Conservation (phyloP, 2,329 filamentous ascomycete genomes). For the Aspergillus caelatus region DNA sequence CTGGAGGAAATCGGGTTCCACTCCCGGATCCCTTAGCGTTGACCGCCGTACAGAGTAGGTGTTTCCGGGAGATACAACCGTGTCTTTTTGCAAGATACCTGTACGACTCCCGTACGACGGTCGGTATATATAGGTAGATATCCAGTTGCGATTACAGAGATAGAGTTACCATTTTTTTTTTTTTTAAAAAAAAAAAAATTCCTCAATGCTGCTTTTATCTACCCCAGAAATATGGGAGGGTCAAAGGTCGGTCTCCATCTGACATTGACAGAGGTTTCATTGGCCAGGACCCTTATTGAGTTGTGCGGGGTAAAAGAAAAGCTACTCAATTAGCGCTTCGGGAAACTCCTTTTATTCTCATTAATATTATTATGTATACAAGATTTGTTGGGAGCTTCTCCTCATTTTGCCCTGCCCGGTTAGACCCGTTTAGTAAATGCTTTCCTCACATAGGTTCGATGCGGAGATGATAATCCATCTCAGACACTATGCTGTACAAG, state of each 20-base stretch:
- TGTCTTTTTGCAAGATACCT: not conserved
- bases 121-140: not conserved
- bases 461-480: not conserved
- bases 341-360: not conserved
- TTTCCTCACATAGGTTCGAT: not conserved
- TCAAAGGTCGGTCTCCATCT: constrained; percentile 1
- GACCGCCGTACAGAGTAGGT: not conserved
- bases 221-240: not conserved
- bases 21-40: not conserved
- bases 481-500: not conserved
- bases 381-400: not conserved
- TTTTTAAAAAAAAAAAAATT: too few species aligned
- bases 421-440: not conserved
- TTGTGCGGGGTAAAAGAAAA: constrained; percentile 10
- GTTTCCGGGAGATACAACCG: not conserved
- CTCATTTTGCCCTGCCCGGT: not conserved
- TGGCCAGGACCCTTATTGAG: constrained; percentile 6
- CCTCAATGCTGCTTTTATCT: not conserved
- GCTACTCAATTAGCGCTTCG: not conserved
- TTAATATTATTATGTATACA: not conserved
- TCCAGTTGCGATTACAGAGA: not conserved
- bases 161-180: not conserved
- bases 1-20: not conserved
- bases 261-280: constrained; percentile 12
- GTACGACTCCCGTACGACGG: not conserved